phyloP scores from a whole-genome alignment of 768 basidiomycete genomes.

The Kwoniella mangroviensis region DNA sequence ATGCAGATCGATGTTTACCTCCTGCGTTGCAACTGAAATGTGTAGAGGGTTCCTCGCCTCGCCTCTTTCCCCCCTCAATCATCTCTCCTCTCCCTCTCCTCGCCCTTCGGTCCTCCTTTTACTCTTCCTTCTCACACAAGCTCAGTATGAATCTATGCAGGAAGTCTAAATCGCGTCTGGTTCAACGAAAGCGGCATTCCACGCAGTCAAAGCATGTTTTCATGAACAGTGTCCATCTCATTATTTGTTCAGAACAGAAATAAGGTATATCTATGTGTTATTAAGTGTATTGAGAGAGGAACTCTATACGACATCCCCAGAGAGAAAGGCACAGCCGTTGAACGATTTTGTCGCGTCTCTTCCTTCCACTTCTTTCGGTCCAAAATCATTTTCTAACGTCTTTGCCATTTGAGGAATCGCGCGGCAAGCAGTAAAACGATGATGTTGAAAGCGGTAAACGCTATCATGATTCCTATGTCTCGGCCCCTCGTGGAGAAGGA shows the following conservation, averaged over 20 bases:
- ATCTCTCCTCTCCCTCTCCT: too few species aligned
- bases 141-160: too few species aligned
- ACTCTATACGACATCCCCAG: neutral
- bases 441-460: constrained; percentile 67
- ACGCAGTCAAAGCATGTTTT: neutral
- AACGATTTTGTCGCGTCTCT: neutral
- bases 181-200: neutral
- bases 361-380: neutral
- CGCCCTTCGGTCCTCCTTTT: too few species aligned
- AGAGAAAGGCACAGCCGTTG: neutral
- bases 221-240: constrained; percentile 2
- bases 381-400: constrained; percentile 26
- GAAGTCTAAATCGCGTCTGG: too few species aligned
- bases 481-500: constrained; percentile 34
- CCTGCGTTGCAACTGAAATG: too few species aligned
- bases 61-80: too few species aligned
- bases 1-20: too few species aligned
- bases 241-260: neutral
- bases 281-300: neutral
- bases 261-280: neutral
- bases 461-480: constrained; percentile 1
- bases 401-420: constrained; percentile 39
- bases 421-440: constrained; percentile 48
- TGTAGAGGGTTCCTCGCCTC: too few species aligned
- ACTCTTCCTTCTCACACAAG: too few species aligned